These are phyloP conservation scores for Phaeosphaeriaceae sp. DNA, from an alignment of 2,329 filamentous ascomycete species.

Conservation along the genomic window DNA sequence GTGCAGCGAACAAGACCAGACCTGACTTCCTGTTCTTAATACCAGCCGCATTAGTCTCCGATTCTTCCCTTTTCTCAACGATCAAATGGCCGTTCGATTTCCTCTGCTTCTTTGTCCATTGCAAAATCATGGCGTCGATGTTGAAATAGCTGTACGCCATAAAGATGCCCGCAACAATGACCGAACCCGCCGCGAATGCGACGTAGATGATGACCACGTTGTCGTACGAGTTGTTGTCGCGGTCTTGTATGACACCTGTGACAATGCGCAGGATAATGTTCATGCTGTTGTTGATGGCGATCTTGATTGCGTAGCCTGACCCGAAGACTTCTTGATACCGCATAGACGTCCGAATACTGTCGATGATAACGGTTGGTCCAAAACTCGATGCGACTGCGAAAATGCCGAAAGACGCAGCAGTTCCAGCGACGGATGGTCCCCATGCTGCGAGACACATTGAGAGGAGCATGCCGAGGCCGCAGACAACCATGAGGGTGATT, in stretches of 20 bases:
- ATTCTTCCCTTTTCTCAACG: slow-evolving; percentile 51
- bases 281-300: slow-evolving; percentile 69
- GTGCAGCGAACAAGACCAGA: slow-evolving; percentile 51
- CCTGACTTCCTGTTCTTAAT: slow-evolving; percentile 50
- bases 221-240: slow-evolving; percentile 63
- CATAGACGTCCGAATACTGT: slow-evolving; percentile 66
- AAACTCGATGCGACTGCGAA: slow-evolving; percentile 64
- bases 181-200: slow-evolving; percentile 58
- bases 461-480: slow-evolving; percentile 59
- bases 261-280: slow-evolving; percentile 66
- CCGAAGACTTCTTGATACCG: slow-evolving; percentile 68
- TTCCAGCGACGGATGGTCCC: slow-evolving; percentile 57
- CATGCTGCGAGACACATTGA: slow-evolving; percentile 64
- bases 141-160: slow-evolving; percentile 49
- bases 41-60: slow-evolving; percentile 41
- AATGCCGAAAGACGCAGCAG: slow-evolving; percentile 66
- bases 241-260: slow-evolving; percentile 65
- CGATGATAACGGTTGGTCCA: slow-evolving; percentile 66
- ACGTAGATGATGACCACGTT: slow-evolving; percentile 65
- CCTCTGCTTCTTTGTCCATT: slow-evolving; percentile 66
- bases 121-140: slow-evolving; percentile 58
- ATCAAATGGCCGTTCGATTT: slow-evolving; percentile 55
- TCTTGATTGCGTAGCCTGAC: slow-evolving; percentile 66
- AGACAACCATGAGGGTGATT: slow-evolving; percentile 54
- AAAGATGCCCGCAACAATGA: slow-evolving; percentile 54